Base-by-base conservation (phyloP, 1,284 basidiomycete species). In the Ganoderma sinense region DNA sequence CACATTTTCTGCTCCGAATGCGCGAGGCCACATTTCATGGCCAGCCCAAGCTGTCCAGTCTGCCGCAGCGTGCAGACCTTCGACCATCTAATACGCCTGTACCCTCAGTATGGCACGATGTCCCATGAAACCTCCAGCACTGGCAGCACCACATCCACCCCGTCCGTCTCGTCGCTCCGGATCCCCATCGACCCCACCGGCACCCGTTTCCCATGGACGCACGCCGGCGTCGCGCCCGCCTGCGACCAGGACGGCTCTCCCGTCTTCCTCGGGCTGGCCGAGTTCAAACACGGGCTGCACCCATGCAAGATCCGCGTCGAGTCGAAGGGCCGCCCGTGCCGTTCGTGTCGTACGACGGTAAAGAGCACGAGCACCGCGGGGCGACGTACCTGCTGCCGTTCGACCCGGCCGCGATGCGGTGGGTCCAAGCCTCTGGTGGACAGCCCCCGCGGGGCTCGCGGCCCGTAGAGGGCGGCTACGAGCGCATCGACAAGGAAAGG, bases 1-100 rank as follows among this genome's bases (percentile, higher is more conserved):
- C 53, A 55, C 18, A 31, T 55, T 29, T 78, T 75, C 66, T 76
- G 75, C 62, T 40, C 70, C 16, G 75, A 74, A 39, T 76, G 75
- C 62, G 72, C 75, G 16, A 69, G 71, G 11, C 75, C 69, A 51
- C 69, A 71, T 64, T 76, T 78, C 61, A 65, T 58, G 2, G 43
- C 39, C 26, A 63, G 69, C 51, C 45, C 60, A n/a, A 64, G 56
- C 43, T 78, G 76, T 62, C 67, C 69, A 11, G 62, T 73, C 18
- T 76, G 76, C 48, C 71, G 74, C 29, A 67, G 48, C 29, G 51
- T 64, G 18, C 71, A 71, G 41, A 70, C 36, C 1, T 62, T 69
- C 18, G 69, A 71, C 20, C 33, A 65, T 4, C 67, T 76, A 23
- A 69, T 76, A 36, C 69, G 60, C 60, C 67, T 78, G 14, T 78